Evolutionary conservation across 495 filamentous ascomycete species (phyloP).

Genomic region (Evernia prunastri): DNA sequence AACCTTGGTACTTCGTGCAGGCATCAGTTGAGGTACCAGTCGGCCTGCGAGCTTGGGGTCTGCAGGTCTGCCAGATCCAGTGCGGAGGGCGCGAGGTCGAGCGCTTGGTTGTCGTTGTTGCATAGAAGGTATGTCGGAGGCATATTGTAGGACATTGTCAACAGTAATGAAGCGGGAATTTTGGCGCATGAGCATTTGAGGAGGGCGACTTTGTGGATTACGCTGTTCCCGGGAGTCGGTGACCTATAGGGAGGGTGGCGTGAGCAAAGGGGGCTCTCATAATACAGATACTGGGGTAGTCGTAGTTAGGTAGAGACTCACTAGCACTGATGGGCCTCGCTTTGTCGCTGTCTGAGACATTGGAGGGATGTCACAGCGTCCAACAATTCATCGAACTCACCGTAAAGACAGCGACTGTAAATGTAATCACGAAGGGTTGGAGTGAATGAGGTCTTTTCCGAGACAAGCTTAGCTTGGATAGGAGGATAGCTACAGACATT

Average conservation of each 20-base stretch:
- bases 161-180: conserved; percentile 85
- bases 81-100: conserved; percentile 47
- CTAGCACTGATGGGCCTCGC: conserved; percentile 51
- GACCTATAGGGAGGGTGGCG: conserved; percentile 37
- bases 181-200: conserved; percentile 36
- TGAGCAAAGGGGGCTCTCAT: neutral
- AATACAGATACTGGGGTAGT: conserved; percentile 12
- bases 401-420: neutral
- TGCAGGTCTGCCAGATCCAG: conserved; percentile 33
- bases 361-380: conserved; percentile 11
- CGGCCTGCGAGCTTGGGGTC: conserved; percentile 41
- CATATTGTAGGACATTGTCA: conserved; percentile 89
- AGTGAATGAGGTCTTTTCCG: neutral
- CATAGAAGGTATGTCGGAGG: conserved; percentile 90
- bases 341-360: conserved; percentile 29
- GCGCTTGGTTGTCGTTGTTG: conserved; percentile 70
- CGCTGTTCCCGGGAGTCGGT: conserved; percentile 54
- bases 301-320: conserved; percentile 29
- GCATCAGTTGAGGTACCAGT: conserved; percentile 65
- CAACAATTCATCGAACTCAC: neutral
- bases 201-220: conserved; percentile 33
- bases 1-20: conserved; percentile 81
- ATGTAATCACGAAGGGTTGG: neutral
- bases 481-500: neutral
- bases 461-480: neutral